Percentiles rank a stretch among this genome's conserved stretches.
Evolutionary conservation across 2,329 filamentous ascomycete species (phyloP).

Genomic region (Aspergillus calidoustus): DNA sequence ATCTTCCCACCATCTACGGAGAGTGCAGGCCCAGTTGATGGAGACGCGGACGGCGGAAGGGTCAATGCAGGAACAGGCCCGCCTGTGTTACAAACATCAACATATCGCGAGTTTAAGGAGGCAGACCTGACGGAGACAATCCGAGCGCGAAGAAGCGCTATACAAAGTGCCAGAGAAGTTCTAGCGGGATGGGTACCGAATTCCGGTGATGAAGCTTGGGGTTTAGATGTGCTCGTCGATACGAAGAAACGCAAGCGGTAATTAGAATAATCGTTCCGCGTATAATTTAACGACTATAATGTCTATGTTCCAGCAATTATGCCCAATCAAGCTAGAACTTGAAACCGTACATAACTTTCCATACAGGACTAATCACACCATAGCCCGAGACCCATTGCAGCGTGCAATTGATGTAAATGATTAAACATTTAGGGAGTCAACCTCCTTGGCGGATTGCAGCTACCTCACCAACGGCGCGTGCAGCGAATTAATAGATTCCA

Average conservation of each 20-base stretch:
- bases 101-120: slow-evolving; percentile 40
- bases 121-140: slow-evolving; percentile 15
- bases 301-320: background rate
- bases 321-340: background rate
- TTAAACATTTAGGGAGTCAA: background rate
- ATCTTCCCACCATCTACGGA: background rate
- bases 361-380: background rate
- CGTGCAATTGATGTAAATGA: background rate
- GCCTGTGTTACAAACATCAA: slow-evolving; percentile 18
- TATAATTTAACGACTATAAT: background rate
- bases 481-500: slow-evolving; percentile 69
- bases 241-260: slow-evolving; percentile 35
- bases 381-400: background rate
- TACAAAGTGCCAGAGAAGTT: slow-evolving; percentile 36
- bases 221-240: slow-evolving; percentile 37
- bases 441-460: background rate
- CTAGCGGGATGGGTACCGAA: slow-evolving; percentile 45
- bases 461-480: background rate
- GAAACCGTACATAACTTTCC: background rate
- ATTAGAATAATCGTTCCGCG: background rate
- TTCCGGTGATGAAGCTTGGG: slow-evolving; percentile 44
- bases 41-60: background rate
- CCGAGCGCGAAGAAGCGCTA: slow-evolving; percentile 31
- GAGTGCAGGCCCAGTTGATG: background rate
- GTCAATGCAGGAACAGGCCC: background rate